Base-by-base conservation (phyloP, 306 rosid species). In the Calophaca sinica region DNA sequence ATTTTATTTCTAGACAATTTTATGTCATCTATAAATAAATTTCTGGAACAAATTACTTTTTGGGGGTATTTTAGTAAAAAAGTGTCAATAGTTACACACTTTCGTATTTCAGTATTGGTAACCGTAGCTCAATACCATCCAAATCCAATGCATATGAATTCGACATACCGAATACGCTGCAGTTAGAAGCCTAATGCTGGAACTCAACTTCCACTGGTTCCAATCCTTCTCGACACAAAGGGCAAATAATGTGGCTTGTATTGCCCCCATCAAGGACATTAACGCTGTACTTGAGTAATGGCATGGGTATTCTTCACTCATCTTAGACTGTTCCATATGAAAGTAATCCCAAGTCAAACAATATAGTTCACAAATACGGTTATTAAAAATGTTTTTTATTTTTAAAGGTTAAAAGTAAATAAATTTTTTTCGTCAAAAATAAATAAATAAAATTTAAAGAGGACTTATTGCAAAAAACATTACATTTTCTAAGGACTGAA, bases 261-360 rank as follows among this genome's bases (percentile, higher is more conserved):
- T 15, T 58, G 81, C 68, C 9, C 11, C 75, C 81, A 57, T 62
- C 4, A 39, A 6, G 10, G 60, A 15, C 55, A 84, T 80, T 53
- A 87, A 74, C 0, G 84, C 83, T 0, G 86, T 70, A 42, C 75
- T 45, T 5, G 88, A 72, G 36, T 72, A 38, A 9, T 70, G 74
- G 36, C 80, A 51, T 2, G 90, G 88, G 38, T 70, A 87, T 9
- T 58, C 48, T 50, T 51, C 62, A 7, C 81, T 59, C 83, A 87
- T 62, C 80, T 87, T 87, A 0, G 80, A 63, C 90, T 86, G 68
- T 71, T 0, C 5, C 54, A 14, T 33, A 0, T 13, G 5, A 71
- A 53, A 7, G 5, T 1, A 51, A 39, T 71, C 4, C 4, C 11
- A 70, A 53, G 9, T 20, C 5, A 38, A 38, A 70, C 3, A 4